Base-by-base conservation (phyloP, 208 protist species). In the Wallacemonas rigidus region DNA sequence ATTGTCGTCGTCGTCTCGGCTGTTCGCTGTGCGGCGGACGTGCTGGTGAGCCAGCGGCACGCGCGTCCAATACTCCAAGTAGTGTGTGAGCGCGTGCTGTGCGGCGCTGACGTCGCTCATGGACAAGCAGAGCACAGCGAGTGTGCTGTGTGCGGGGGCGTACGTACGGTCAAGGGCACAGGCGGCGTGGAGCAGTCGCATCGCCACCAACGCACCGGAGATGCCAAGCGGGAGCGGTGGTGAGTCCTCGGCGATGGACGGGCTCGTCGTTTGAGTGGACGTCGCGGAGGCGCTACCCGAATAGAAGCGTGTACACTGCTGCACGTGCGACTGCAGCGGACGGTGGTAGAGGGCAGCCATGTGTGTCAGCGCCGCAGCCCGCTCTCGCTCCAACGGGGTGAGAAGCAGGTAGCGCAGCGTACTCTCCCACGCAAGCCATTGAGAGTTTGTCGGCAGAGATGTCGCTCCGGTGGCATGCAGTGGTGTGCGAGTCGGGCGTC, bases 171-270 rank as follows among this genome's bases (percentile, higher is more conserved):
- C 54, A 11, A 84, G 45, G 12, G 51, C 61, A 40, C 79, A 43
- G 7, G 79, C 79, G 26, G 57, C 71, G 36, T 80, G 69, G 68
- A 84, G 64, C 1, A 84, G 72, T 11, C 62, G 60, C 68, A 77
- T 72, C 17, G 75, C 65, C 41, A 80, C 61, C 38, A 62, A 48
- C 6, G 54, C 67, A 3, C 75, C 11, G 71, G 68, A 67, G 12
- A 17, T 53, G n/a, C 68, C 57, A 9, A 35, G 14, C 14, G 69
- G 50, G 15, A 69, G 51, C 50, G 64, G 60, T 7, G 60, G 41
- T 17, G 57, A 8, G 17, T 63, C 57, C 36, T 63, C 57, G n/a
- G n/a, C 5, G 5, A 44, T 9, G 36, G 26, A 26, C 26, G 26
- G 26, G 26, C 26, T 26, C 26, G 26, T 26, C 26, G 26, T 26